Conservation (phyloP, 805 yeast genomes). For the Yamadazyma paraphyllophila region DNA sequence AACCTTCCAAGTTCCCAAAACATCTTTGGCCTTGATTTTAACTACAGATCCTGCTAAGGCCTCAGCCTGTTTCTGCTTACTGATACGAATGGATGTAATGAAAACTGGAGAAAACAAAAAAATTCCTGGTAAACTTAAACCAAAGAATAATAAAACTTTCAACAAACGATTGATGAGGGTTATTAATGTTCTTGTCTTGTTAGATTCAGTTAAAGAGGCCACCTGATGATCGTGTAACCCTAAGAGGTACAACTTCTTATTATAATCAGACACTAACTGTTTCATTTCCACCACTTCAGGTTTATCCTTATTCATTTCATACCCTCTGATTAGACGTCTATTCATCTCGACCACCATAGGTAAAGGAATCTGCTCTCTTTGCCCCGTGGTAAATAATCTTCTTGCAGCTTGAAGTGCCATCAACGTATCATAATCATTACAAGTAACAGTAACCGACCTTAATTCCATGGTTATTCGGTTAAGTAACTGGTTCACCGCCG, state of each 20-base stretch:
- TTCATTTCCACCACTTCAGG: slow-evolving; percentile 34
- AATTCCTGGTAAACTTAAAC: slow-evolving; percentile 38
- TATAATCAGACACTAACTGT: slow-evolving; percentile 31
- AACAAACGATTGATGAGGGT: slow-evolving; percentile 26
- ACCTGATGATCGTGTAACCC: slow-evolving; percentile 45
- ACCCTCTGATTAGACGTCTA: slow-evolving; percentile 37
- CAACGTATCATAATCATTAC: slow-evolving; percentile 42
- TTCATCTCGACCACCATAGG: slow-evolving; percentile 44
- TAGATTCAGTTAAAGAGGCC: slow-evolving; percentile 23
- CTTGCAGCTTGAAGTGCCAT: slow-evolving; percentile 43
- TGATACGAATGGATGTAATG: slow-evolving; percentile 31
- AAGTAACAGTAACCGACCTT: slow-evolving; percentile 40
- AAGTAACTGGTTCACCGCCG: slow-evolving; percentile 27
- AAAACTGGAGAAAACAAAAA: slow-evolving; percentile 41
- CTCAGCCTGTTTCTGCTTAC: slow-evolving; percentile 33
- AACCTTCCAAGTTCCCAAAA: slow-evolving; percentile 43
- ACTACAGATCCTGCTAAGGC: slow-evolving; percentile 40
- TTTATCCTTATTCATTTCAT: slow-evolving; percentile 29
- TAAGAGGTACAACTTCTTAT: slow-evolving; percentile 26
- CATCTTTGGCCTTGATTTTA: slow-evolving; percentile 42
- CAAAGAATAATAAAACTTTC: slow-evolving; percentile 27
- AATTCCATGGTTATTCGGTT: slow-evolving; percentile 31
- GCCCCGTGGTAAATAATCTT: slow-evolving; percentile 35
- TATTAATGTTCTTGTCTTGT: slow-evolving; percentile 20
- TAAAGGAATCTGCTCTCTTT: slow-evolving; percentile 34